Base-by-base conservation (phyloP, 139 green algal genomes). In the Trebouxia sp. region DNA sequence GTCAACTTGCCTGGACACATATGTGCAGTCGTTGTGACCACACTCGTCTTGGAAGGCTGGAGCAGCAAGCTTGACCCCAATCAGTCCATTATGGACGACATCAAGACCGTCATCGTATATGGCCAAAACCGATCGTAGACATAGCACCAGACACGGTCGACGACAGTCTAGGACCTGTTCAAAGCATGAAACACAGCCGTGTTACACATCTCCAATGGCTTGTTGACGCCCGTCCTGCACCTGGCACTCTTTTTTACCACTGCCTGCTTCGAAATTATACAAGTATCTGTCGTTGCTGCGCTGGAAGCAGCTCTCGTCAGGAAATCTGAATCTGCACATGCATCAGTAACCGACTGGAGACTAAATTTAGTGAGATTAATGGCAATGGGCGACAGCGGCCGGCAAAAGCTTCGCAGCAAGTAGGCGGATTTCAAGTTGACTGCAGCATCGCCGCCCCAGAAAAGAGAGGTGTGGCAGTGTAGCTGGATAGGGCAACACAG, bases 41-140 rank as follows among this genome's bases (percentile, higher is more conserved):
- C 92, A 7, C 84, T 98, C 69, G 92, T 98, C 30, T 82, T 98
- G 53, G 93, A 98, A 83, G 94, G 94, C 30, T 98, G 94, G 94
- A 82, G 74, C 75, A 93, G 87, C 84, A 87, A 92, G 79, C 84
- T 96, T 58, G 90, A 93, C 39, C 89, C 89, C 4, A 70, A 86
- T 0, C 89, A 93, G 22, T 67, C 56, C 37, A 38, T 67, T 28
- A 67, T 67, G 56, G 56, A 67, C n/a, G 56, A 67, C 26, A 67
- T 67, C 28, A 30, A 30, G n/a, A 26, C 37, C 22, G 56, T 30
- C 2, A 17, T 67, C 4, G n/a, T 39, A 39, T 26, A 7, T 20
- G 28, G n/a, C n/a, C 14, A 37, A 38, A 10, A 20, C 11, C n/a
- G 12, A 37, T 37, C 56, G 11, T 67, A 28, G 56, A 67, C 4